phyloP scores from a whole-genome alignment of 2,329 filamentous ascomycete genomes.

The Grosmannia serpens region DNA sequence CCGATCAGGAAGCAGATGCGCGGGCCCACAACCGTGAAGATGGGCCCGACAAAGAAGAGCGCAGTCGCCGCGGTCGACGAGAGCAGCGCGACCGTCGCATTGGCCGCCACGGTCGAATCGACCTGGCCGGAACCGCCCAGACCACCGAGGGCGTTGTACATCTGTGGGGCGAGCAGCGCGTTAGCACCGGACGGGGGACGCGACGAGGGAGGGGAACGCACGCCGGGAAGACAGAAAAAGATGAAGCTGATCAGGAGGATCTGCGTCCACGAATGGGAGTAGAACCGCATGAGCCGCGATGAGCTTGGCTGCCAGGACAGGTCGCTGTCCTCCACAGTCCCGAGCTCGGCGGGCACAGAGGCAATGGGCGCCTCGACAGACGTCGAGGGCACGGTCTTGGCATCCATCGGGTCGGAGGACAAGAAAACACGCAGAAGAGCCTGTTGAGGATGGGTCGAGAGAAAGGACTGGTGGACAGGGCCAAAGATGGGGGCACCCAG shows the following conservation, averaged over 20 bases:
- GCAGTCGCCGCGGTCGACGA: slow-evolving; percentile 30
- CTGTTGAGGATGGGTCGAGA: background rate
- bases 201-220: background rate
- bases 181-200: background rate
- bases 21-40: slow-evolving; percentile 30
- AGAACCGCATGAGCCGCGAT: background rate
- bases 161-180: slow-evolving; percentile 10
- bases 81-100: slow-evolving; percentile 31
- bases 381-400: background rate
- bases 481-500: background rate
- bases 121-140: slow-evolving; percentile 34
- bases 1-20: slow-evolving; percentile 29
- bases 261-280: slow-evolving; percentile 31
- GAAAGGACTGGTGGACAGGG: background rate
- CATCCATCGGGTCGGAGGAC: background rate
- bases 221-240: slow-evolving; percentile 33
- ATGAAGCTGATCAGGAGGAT: slow-evolving; percentile 36
- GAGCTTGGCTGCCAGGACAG: background rate
- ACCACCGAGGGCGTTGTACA: slow-evolving; percentile 35
- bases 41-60: slow-evolving; percentile 30
- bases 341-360: background rate
- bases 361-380: background rate
- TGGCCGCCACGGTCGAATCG: slow-evolving; percentile 30
- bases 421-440: background rate
- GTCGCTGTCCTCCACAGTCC: background rate